Percentiles rank a stretch among this genome's conserved stretches.
Evolutionary conservation across 306 rosid genomes (phyloP).

Genomic region (Corylus avellana): DNA sequence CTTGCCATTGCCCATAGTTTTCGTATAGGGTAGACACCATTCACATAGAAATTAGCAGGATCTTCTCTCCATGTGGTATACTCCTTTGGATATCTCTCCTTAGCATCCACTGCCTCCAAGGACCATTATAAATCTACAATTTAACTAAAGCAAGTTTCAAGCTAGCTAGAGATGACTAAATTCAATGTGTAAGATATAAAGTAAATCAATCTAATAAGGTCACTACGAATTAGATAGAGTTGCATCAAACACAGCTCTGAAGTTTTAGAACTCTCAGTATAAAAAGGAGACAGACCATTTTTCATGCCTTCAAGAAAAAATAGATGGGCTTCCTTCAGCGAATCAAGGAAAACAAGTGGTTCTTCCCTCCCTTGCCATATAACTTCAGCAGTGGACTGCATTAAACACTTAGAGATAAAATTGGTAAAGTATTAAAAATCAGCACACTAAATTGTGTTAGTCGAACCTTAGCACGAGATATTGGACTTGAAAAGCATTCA

Average conservation of each 20-base stretch:
- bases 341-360: conserved; percentile 64
- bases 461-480: conserved; percentile 76
- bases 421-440: not conserved
- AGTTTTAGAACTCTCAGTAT: not conserved
- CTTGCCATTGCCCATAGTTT: conserved; percentile 64
- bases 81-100: too few species aligned
- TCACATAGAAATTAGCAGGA: conserved; percentile 64
- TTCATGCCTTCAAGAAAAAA: conserved; percentile 82
- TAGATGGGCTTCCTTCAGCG: conserved; percentile 65
- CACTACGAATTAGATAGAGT: not conserved
- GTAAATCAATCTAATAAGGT: not conserved
- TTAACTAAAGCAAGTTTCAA: too few species aligned
- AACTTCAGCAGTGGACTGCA: conserved; percentile 77
- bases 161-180: too few species aligned
- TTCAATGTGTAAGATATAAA: conserved; percentile 29
- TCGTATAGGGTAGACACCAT: conserved; percentile 61
- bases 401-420: conserved; percentile 25
- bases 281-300: conserved; percentile 58
- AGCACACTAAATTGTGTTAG: not conserved
- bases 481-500: conserved; percentile 69
- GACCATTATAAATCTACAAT: too few species aligned
- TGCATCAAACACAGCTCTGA: not conserved
- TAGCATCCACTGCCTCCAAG: too few species aligned
- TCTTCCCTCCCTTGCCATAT: conserved; percentile 65
- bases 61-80: conserved; percentile 58